Conservation (phyloP, 176 grass and related monocot genomes). For the Tuctoria greenei region DNA sequence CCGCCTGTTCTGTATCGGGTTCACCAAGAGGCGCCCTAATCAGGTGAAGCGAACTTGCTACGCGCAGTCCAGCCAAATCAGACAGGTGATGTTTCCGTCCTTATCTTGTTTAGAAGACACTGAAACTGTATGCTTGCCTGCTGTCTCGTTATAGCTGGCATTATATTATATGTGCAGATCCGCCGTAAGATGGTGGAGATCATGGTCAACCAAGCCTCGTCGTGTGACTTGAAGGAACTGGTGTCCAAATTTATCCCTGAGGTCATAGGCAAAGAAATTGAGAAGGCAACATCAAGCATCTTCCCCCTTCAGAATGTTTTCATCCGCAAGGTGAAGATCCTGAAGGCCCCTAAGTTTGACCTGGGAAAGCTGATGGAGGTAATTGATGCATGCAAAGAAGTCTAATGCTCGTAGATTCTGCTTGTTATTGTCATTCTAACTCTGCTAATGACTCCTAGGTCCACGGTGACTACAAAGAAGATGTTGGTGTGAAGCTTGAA, state of each 20-base stretch:
- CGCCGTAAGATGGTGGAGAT: conserved; percentile 96
- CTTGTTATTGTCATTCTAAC: background rate
- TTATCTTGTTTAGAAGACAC: background rate
- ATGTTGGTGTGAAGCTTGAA: conserved; percentile 71
- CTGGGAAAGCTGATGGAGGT: conserved; percentile 97
- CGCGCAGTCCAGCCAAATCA: conserved; percentile 80
- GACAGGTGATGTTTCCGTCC: conserved; percentile 49
- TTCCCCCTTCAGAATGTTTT: conserved; percentile 85
- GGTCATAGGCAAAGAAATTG: conserved; percentile 88
- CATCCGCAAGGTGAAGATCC: conserved; percentile 93
- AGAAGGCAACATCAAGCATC: conserved; percentile 82
- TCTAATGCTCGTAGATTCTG: background rate
- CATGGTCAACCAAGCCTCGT: conserved; percentile 75
- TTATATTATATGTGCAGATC: conserved; percentile 46
- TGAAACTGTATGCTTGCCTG: background rate
- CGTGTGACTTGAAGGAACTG: conserved; percentile 85
- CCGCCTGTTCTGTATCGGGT: conserved; percentile 82
- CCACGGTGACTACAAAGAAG: conserved; percentile 85
- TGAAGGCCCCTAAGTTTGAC: conserved; percentile 89
- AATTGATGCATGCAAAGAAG: background rate
- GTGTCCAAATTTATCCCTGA: conserved; percentile 94
- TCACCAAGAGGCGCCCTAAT: conserved; percentile 79
- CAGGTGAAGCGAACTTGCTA: conserved; percentile 98
- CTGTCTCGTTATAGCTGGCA: background rate
- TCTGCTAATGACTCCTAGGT: conserved; percentile 44